Conservation (phyloP, 2,329 filamentous ascomycete genomes). For the Oidium heveae region DNA sequence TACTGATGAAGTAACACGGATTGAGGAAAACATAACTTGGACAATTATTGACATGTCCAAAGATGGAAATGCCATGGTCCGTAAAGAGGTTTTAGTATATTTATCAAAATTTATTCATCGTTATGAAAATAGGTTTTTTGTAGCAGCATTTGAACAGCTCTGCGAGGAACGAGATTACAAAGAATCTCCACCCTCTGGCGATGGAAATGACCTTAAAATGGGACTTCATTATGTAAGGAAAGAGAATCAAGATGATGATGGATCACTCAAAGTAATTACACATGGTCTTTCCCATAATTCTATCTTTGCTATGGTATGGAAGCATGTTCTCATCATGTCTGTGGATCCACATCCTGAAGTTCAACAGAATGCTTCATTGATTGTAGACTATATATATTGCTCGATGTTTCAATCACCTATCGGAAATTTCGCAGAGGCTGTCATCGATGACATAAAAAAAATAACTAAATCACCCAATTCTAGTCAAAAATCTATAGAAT, state of each 20-base stretch:
- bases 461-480: constrained; percentile 21
- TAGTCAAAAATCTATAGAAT: constrained; percentile 8
- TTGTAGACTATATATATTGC: constrained; percentile 67
- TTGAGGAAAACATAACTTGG: constrained; percentile 76
- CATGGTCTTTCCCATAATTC: constrained; percentile 57
- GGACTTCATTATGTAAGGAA: constrained; percentile 34
- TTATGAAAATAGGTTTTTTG: constrained; percentile 78
- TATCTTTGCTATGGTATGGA: constrained; percentile 84
- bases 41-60: constrained; percentile 77
- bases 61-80: constrained; percentile 82
- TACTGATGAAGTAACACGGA: constrained; percentile 70
- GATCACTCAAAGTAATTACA: constrained; percentile 27
- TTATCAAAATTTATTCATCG: constrained; percentile 75
- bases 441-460: constrained; percentile 49
- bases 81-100: constrained; percentile 81
- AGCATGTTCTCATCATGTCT: constrained; percentile 69
- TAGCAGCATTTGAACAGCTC: constrained; percentile 77
- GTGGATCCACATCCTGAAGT: constrained; percentile 91
- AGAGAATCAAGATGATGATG: constrained; percentile 29
- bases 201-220: constrained; percentile 33
- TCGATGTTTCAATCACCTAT: constrained; percentile 55
- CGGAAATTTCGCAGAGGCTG: constrained; percentile 38
- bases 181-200: constrained; percentile 26
- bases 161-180: constrained; percentile 56
- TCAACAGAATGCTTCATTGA: constrained; percentile 56